A percentile compares a stretch with the other conserved stretches of the same genome.
phyloP scores from a whole-genome alignment of 179 eudicot genomes.

The Spinacia oleracea region DNA sequence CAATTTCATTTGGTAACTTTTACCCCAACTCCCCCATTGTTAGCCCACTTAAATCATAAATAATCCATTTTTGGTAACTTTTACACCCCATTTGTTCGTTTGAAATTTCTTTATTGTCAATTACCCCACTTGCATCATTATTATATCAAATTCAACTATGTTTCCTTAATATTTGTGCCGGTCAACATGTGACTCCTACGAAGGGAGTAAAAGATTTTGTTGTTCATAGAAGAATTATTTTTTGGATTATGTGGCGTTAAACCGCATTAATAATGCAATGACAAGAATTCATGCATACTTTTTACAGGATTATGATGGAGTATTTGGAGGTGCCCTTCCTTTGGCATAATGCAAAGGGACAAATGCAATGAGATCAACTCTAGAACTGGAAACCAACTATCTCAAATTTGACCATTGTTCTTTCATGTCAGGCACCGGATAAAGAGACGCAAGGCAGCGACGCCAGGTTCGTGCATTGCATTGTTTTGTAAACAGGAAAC shows the following conservation, averaged over 20 bases:
- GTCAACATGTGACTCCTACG: too few relatives aligned
- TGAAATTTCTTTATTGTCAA: too few relatives aligned
- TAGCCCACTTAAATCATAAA: too few relatives aligned
- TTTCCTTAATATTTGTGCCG: too few relatives aligned
- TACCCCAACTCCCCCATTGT: too few relatives aligned
- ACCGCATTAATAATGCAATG: too few relatives aligned
- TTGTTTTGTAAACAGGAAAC: background rate
- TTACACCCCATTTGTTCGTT: too few relatives aligned
- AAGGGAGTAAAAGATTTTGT: background rate
- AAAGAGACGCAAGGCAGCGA: background rate
- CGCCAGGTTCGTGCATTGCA: background rate
- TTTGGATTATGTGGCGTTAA: background rate
- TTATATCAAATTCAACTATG: too few relatives aligned
- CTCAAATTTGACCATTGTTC: background rate
- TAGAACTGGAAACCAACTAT: constrained; percentile 2
- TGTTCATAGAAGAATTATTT: background rate
- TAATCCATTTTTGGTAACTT: too few relatives aligned
- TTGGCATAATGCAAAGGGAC: background rate
- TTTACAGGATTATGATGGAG: background rate
- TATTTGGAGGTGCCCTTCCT: background rate
- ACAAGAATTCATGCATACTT: background rate
- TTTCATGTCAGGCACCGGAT: background rate
- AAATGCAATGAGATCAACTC: background rate
- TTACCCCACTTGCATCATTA: too few relatives aligned
- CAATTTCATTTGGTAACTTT: too few relatives aligned